These are phyloP conservation scores for Arthonia radiata DNA, from an alignment of 495 filamentous ascomycete species.

Conservation along the genomic window DNA sequence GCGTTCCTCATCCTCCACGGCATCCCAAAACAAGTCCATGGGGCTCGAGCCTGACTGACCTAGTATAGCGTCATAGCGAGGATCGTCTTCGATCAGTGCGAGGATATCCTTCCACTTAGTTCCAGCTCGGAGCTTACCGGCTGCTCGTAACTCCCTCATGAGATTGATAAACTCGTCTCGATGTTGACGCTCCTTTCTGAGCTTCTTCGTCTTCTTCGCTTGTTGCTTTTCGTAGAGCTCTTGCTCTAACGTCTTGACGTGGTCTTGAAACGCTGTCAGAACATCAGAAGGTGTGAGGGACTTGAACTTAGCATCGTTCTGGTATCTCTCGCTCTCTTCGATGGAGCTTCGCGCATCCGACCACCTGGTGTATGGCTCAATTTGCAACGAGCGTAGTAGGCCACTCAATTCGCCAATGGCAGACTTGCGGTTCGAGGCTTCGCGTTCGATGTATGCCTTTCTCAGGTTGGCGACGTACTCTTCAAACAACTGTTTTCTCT, in stretches of 20 bases:
- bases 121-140: constrained; percentile 71
- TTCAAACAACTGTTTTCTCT: constrained; percentile 79
- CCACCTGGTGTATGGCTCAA: constrained; percentile 92
- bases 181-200: constrained; percentile 59
- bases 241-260: constrained; percentile 76
- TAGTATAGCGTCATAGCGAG: constrained; percentile 62
- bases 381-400: constrained; percentile 57
- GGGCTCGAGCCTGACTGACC: constrained; percentile 73
- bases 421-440: constrained; percentile 44
- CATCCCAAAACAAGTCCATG: constrained; percentile 93
- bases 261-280: constrained; percentile 78
- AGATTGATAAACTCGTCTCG: constrained; percentile 57
- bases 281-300: constrained; percentile 71
- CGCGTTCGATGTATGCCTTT: constrained; percentile 48
- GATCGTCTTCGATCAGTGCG: constrained; percentile 53
- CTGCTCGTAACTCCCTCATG: constrained; percentile 43
- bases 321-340: constrained; percentile 51
- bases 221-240: constrained; percentile 74
- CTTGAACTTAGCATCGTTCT: constrained; percentile 71
- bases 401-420: constrained; percentile 66
- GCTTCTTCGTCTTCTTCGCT: constrained; percentile 54
- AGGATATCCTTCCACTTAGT: constrained; percentile 73
- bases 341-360: constrained; percentile 67
- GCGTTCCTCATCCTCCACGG: constrained; percentile 80
- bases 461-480: constrained; percentile 76